Evolutionary conservation across 257 asterid genomes (phyloP).

Genomic region (Solanum megistacrolobum): DNA sequence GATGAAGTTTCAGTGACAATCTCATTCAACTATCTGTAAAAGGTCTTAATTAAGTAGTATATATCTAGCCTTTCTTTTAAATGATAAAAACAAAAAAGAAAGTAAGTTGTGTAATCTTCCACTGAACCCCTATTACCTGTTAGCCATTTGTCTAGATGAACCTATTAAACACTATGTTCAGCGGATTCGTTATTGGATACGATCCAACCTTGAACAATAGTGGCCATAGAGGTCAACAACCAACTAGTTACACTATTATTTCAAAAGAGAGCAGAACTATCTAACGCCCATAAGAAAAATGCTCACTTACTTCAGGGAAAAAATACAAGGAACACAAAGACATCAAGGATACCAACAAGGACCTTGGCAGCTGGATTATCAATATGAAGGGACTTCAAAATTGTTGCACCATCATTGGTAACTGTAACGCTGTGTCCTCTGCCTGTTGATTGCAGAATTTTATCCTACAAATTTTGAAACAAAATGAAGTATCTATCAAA

Average conservation of each 20-base stretch:
- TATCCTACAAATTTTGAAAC: constrained; percentile 43
- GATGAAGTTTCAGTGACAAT: not conserved
- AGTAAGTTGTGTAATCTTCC: not conserved
- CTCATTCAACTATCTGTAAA: not conserved
- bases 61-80: not conserved
- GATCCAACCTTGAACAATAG: not conserved
- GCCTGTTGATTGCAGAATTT: constrained; percentile 89
- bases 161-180: not conserved
- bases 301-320: not conserved
- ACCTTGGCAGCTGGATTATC: constrained; percentile 99
- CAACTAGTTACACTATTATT: not conserved
- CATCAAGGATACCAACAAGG: constrained; percentile 80
- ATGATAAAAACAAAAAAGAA: not conserved
- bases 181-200: not conserved
- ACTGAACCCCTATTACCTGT: not conserved
- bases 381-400: constrained; percentile 89
- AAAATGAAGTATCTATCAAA: not conserved
- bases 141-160: not conserved
- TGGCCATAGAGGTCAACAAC: not conserved
- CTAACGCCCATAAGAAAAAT: not conserved
- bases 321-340: not conserved
- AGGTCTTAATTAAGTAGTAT: not conserved
- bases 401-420: constrained; percentile 98
- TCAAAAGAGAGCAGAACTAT: not conserved
- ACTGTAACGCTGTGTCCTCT: constrained; percentile 82